phyloP scores from a whole-genome alignment of 2,329 filamentous ascomycete species.

The Phaeoacremonium minimum region DNA sequence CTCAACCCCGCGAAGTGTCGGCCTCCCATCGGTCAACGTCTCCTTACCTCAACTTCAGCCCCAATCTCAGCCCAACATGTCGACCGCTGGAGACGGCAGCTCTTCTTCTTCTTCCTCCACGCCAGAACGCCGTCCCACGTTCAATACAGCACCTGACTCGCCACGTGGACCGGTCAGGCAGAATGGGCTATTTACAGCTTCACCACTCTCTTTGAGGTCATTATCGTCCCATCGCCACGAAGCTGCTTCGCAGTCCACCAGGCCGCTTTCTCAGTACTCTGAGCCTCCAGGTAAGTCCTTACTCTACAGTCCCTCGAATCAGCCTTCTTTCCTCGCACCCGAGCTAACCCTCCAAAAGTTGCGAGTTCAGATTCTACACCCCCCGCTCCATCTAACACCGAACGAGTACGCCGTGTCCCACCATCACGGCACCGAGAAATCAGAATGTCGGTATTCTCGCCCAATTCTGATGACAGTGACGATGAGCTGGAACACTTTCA shows the following conservation, averaged over 20 bases:
- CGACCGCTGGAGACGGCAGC: background rate
- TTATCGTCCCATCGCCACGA: background rate
- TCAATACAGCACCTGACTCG: background rate
- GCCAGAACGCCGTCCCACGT: background rate
- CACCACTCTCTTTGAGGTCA: background rate
- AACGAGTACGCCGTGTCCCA: too few species aligned
- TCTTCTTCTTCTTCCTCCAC: too few species aligned
- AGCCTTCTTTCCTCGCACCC: too few species aligned
- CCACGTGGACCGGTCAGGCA: background rate
- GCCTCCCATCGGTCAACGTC: background rate
- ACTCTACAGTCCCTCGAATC: too few species aligned
- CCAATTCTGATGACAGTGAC: slow-evolving; percentile 5
- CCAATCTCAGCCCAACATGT: background rate
- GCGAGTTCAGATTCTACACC: too few species aligned
- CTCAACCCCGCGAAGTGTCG: background rate
- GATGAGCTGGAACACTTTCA: slow-evolving; percentile 8
- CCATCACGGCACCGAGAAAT: too few species aligned
- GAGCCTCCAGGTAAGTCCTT: background rate
- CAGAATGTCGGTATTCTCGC: too few species aligned
- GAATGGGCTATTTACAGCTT: background rate
- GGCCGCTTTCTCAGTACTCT: background rate
- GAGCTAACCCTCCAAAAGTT: too few species aligned
- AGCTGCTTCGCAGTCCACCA: background rate
- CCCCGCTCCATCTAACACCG: too few species aligned
- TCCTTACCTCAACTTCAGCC: background rate